Base-by-base conservation (phyloP, 1,284 basidiomycete species). In the Sporisorium graminicola region DNA sequence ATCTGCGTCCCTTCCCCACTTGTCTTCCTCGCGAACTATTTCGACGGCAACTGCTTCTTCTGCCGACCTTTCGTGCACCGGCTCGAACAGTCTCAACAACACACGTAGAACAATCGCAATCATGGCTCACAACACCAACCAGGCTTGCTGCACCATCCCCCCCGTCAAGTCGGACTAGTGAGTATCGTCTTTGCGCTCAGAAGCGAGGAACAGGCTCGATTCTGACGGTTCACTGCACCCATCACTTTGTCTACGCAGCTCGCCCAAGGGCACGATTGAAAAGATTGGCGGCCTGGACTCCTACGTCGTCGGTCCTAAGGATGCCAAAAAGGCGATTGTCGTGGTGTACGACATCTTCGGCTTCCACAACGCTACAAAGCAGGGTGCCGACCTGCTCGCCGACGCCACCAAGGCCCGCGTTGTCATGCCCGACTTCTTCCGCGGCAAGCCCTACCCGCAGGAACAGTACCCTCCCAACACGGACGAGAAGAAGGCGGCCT, bases 341-440 rank as follows among this genome's bases (percentile, higher is more conserved):
- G 89, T 88, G 65, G 88, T 91, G 50, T 91, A 88, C 76, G 90
- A 91, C 80, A 91, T 91, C 77, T 91, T 91, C 74, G 90, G 90
- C 87, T 90, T 78, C 79, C 80, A 78, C 63, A 86, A 87, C 35
- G 87, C 88, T 76, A 87, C 87, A 60, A 77, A 87, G 62, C 88
- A 88, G 77, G 87, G 87, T 79, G 81, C 76, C 35, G 91, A 91
- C 81, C 89, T 91, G 55, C 87, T 91, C 60, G 90, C 90, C 10
- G 79, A 81, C 6, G 62, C 76, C n/a, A 75, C 74, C 71, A 80
- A 81, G 60, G 62, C 81, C 65, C 81, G 88, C 27, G 89, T 91
- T 18, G 87, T 90, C 77, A 90, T 91, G 89, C 90, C 90, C 31
- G 90, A 91, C 85, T 90, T 91, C 83, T 90, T 91, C 83, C 89